Percentiles rank a stretch among this genome's conserved stretches.
Conservation (phyloP, 495 filamentous ascomycete genomes). For the Polyplosphaeria fusca region DNA sequence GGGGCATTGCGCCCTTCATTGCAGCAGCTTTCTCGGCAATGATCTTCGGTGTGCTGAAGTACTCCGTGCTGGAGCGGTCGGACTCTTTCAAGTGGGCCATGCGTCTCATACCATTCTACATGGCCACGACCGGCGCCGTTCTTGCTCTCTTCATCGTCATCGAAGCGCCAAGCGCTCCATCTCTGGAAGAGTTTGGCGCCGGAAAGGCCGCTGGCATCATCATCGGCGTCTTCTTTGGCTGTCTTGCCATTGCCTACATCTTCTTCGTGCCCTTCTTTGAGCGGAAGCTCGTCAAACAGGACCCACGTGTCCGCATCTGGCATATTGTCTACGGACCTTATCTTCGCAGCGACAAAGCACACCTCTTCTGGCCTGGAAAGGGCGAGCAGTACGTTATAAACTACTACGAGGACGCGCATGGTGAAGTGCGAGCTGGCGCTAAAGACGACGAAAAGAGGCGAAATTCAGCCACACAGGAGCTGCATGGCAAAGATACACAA, state of each 20-base stretch:
- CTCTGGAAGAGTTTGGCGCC: conserved; percentile 49
- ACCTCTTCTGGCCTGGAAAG: conserved; percentile 30
- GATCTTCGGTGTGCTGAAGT: conserved; percentile 64
- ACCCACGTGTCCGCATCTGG: conserved; percentile 56
- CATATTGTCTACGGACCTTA: conserved; percentile 58
- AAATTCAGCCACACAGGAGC: background rate
- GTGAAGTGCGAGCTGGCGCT: conserved; percentile 29
- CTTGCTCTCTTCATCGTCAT: conserved; percentile 63
- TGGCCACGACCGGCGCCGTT: conserved; percentile 57
- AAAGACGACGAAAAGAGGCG: conserved; percentile 18
- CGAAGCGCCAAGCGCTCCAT: conserved; percentile 48
- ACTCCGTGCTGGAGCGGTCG: conserved; percentile 55
- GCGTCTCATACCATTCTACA: conserved; percentile 58
- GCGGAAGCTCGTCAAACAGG: conserved; percentile 54
- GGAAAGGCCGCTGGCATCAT: conserved; percentile 55
- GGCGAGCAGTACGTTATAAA: conserved; percentile 46
- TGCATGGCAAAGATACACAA: background rate
- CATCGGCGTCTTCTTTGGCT: conserved; percentile 55
- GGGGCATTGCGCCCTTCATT: conserved; percentile 62
- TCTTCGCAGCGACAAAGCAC: conserved; percentile 41
- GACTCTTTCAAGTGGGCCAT: conserved; percentile 49
- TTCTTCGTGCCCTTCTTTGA: conserved; percentile 65
- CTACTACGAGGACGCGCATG: conserved; percentile 48
- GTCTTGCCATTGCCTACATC: conserved; percentile 49
- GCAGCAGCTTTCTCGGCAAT: conserved; percentile 57